Evolutionary conservation across 176 grass and related monocot genomes (phyloP), one percentile per base, ranked within the genome.

Genomic region (Pontederia paniculata): DNA sequence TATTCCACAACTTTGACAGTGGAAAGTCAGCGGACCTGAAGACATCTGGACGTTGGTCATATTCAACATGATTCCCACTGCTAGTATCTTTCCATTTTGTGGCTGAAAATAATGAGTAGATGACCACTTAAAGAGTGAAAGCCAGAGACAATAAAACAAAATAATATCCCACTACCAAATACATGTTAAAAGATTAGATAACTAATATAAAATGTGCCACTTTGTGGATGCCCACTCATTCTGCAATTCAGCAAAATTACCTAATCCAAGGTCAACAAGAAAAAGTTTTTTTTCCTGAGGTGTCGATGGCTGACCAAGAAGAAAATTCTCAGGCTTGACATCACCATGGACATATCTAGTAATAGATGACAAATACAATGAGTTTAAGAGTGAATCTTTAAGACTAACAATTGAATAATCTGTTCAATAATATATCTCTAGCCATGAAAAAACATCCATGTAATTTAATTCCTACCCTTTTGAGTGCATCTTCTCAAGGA

Each of bases 301-400:
- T 69, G 89, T 80, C 69, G 80, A 69, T 54, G 84, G 84, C 57
- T 89, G 89, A 73, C 89, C 89, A 72, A 95, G 84, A 51, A 95
- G 65, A 85, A 95, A 85, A 60, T 89, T 89, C 18, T 95, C 89
- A 44, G 89, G 84, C 74, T 95, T 85, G n/a, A 95, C 84, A 89
- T 95, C 84, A 43, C 89, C 89, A 70, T 95, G 89, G 55, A 89
- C 78, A 75, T 80, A 89, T 22, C 84, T 95, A 62, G 55, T 21
- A 59, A 63, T 37, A 37, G 28, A 6, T 37, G 5, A 37, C 28
- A 37, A 37, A 37, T n/a, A 37, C 28, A 37, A 37, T 37, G 28
- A 37, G 28, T 37, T 37, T 37, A 37, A 37, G 28, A 37, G 1
- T 6, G 28, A 37, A 37, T 37, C 28, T 5, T 37, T 37, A 37